Percentiles rank a stretch among this genome's conserved stretches.
Conservation (phyloP, 352 stramenopile genomes). For the Globisporangium camurandrum region DNA sequence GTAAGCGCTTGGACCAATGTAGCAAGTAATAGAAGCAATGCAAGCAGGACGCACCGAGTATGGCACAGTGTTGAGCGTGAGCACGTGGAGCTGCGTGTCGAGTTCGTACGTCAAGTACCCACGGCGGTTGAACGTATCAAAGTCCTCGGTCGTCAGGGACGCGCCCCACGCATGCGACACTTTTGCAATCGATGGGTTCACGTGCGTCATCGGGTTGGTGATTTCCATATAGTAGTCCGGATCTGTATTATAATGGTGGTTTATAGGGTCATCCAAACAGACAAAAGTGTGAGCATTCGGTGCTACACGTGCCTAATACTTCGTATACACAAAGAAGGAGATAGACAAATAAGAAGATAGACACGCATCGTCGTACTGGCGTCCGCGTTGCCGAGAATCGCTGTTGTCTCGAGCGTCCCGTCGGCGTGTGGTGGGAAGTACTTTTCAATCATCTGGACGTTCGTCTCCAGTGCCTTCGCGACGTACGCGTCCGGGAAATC, state of each 20-base stretch:
- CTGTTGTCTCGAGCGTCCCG: constrained; percentile 40
- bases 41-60: constrained; percentile 48
- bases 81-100: constrained; percentile 52
- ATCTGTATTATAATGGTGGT: too few relatives aligned
- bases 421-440: constrained; percentile 39
- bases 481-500: constrained; percentile 55
- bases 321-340: too few relatives aligned
- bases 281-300: neutral
- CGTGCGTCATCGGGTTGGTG: constrained; percentile 39
- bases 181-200: constrained; percentile 51
- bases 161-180: constrained; percentile 42
- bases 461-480: constrained; percentile 47
- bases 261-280: neutral
- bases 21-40: neutral
- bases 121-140: constrained; percentile 40
- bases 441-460: constrained; percentile 60
- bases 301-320: too few relatives aligned
- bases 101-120: constrained; percentile 62
- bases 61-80: constrained; percentile 76
- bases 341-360: neutral
- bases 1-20: neutral
- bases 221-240: constrained; percentile 73
- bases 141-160: constrained; percentile 43
- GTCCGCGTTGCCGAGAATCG: constrained; percentile 78
- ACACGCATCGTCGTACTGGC: constrained; percentile 25